phyloP scores from a whole-genome alignment of 345 rosid species.

The Ailanthus altissimus region DNA sequence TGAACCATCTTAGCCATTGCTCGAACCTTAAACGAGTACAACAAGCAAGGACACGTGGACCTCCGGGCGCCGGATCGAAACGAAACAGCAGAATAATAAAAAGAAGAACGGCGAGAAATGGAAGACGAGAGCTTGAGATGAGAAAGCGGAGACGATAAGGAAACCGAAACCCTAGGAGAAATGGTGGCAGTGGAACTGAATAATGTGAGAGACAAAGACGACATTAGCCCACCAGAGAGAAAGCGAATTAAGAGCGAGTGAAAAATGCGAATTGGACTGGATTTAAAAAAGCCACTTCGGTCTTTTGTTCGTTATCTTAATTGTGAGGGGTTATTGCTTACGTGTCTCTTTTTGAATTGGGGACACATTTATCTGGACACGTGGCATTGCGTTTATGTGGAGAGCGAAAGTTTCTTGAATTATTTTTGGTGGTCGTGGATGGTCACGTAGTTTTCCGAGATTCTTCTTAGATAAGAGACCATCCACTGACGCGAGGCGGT shows the following conservation, averaged over 20 bases:
- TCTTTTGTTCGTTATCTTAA: too few species aligned
- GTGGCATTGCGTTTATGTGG: background rate
- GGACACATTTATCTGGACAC: background rate
- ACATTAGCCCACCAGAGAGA: slow-evolving; percentile 38
- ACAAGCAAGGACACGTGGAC: slow-evolving; percentile 32
- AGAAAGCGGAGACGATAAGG: slow-evolving; percentile 3
- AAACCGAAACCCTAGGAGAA: slow-evolving; percentile 38
- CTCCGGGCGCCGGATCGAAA: slow-evolving; percentile 37
- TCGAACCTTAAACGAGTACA: slow-evolving; percentile 34
- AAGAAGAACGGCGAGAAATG: slow-evolving; percentile 24
- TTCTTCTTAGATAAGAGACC: too few species aligned
- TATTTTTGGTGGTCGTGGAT: background rate
- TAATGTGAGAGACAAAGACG: slow-evolving; percentile 41
- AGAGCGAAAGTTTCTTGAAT: background rate
- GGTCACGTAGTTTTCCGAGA: background rate
- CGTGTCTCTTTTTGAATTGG: background rate
- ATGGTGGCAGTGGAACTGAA: slow-evolving; percentile 37
- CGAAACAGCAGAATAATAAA: slow-evolving; percentile 13
- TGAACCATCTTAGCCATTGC: slow-evolving; percentile 71
- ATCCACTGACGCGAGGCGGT: too few species aligned
- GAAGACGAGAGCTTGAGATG: slow-evolving; percentile 27
- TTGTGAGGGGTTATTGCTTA: slow-evolving; percentile 3
- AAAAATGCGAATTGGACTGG: too few species aligned
- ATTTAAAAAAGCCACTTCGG: too few species aligned
- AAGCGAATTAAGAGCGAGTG: slow-evolving; percentile 25